Evolutionary conservation across 2,329 filamentous ascomycete genomes (phyloP).

Genomic region (Monilinia fructigena): DNA sequence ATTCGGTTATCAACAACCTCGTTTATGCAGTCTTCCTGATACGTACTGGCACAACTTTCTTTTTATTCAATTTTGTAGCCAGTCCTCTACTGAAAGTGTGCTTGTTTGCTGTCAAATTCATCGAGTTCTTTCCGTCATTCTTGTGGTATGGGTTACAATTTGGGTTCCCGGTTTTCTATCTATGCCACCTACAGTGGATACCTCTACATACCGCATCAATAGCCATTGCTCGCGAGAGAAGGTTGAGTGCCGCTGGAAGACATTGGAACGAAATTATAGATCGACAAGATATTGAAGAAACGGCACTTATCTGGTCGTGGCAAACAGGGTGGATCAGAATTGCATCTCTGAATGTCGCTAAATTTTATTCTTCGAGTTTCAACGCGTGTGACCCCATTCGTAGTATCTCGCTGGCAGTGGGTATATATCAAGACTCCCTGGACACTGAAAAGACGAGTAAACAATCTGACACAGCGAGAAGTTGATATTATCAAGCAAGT

Average conservation of each 20-base stretch:
- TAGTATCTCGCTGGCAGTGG: not conserved
- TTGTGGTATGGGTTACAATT: not conserved
- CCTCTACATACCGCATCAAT: not conserved
- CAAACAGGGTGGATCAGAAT: not conserved
- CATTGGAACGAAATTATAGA: not conserved
- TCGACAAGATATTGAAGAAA: not conserved
- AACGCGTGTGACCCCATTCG: not conserved
- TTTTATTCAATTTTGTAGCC: not conserved
- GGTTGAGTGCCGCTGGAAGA: not conserved
- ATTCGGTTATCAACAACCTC: not conserved
- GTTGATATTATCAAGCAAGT: not conserved
- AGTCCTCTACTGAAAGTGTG: not conserved
- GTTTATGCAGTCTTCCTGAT: not conserved
- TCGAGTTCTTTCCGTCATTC: not conserved
- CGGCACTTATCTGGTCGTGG: not conserved
- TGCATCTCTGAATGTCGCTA: not conserved
- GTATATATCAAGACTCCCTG: not conserved
- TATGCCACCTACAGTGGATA: conserved; percentile 9
- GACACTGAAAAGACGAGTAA: not conserved
- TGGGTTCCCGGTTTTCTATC: not conserved
- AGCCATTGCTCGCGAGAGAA: not conserved
- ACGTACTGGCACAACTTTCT: no score
- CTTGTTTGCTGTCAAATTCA: not conserved
- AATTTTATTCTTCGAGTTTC: not conserved
- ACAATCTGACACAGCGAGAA: not conserved